A percentile compares a stretch with the other conserved stretches of the same genome.
phyloP scores from a whole-genome alignment of 2,329 filamentous ascomycete genomes.

The Aspergillus udagawae region DNA sequence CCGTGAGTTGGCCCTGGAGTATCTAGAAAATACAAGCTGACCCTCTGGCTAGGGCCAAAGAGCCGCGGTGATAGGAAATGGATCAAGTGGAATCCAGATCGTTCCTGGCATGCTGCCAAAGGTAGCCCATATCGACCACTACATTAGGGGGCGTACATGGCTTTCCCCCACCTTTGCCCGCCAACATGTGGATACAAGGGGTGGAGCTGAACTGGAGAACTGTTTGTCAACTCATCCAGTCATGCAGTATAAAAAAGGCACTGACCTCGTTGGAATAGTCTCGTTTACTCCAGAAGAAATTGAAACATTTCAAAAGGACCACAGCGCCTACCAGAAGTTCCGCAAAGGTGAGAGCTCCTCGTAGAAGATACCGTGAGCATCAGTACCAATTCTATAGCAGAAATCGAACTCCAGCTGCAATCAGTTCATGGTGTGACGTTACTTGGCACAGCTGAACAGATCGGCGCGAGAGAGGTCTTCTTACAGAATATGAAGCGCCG shows the following conservation, averaged over 20 bases:
- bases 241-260: neutral
- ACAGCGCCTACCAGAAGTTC: constrained; percentile 28
- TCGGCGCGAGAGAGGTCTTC: constrained; percentile 20
- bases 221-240: constrained; percentile 17
- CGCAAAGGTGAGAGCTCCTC: constrained; percentile 27
- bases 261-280: constrained; percentile 17
- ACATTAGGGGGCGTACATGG: constrained; percentile 31
- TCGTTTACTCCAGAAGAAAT: constrained; percentile 30
- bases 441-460: constrained; percentile 25
- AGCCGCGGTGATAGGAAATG: constrained; percentile 36
- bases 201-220: constrained; percentile 21
- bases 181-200: constrained; percentile 25
- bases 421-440: constrained; percentile 28
- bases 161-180: constrained; percentile 27
- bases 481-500: constrained; percentile 32
- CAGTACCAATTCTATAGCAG: constrained; percentile 12
- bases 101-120: constrained; percentile 40
- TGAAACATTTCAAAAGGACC: constrained; percentile 28
- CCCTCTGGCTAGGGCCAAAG: constrained; percentile 23
- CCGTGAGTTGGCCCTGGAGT: constrained; percentile 11
- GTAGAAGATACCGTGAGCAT: neutral
- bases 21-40: neutral
- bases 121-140: constrained; percentile 34
- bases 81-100: constrained; percentile 41
- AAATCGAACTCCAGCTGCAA: constrained; percentile 31